Base-by-base conservation (phyloP, 768 basidiomycete genomes). In the Suillus decipiens region DNA sequence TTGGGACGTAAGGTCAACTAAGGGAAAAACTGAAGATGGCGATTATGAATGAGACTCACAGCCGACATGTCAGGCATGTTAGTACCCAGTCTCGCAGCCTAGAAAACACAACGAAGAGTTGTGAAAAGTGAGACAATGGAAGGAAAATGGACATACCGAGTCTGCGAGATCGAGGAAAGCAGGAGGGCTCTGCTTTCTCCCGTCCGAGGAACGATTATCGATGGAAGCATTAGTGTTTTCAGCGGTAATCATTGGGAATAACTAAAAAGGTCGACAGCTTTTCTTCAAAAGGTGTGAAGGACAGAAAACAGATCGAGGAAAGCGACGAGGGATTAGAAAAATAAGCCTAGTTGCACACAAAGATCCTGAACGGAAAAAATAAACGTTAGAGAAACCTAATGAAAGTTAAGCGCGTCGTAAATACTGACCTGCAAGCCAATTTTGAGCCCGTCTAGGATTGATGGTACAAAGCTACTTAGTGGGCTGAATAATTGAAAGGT, bases 121-220 rank as follows among this genome's bases (percentile, higher is more conserved):
- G 28, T 60, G 22, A 66, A 36, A 48, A 59, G 43, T 31, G 57
- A n/a, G 28, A 43, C 24, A 9, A n/a, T 5, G 11, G 31, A 56
- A 14, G 59, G 37, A 64, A 50, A 62, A 57, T 61, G 47, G 61
- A 85, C 92, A 71, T 75, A 95, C 93, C 69, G 93, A 94, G 79
- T 95, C 93, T 64, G 93, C 93, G 71, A 95, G 87, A 82, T 95
- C 93, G 78, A 95, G 82, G 79, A 95, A 95, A 63, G 93, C 93
- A 67, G 93, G 92, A 22, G 93, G 93, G 77, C 89, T 94, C 71
- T 90, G 89, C 81, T 91, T 93, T 75, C 88, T 82, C 68, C 86
- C 89, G 72, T 88, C 89, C 59, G 84, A 80, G 75, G 85, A 71
- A 74, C 79, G 84, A 87, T 85, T 84, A 88, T 90, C 86, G 84